These are phyloP conservation scores for Groenewaldozyma tartarivorans DNA, from an alignment of 805 yeast species.

Conservation along the genomic window DNA sequence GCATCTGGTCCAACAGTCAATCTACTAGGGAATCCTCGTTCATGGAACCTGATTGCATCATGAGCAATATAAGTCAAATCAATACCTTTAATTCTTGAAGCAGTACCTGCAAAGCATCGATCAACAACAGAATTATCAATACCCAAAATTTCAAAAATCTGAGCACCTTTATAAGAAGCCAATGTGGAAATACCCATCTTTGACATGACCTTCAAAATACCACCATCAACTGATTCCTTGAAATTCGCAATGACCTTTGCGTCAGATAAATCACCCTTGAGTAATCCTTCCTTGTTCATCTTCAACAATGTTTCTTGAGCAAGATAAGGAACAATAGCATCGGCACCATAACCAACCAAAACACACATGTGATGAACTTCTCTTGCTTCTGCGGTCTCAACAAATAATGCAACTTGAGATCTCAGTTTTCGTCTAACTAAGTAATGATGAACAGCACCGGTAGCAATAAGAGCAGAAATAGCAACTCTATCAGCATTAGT, in stretches of 20 bases:
- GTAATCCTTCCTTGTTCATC: constrained; percentile 71
- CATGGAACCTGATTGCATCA: constrained; percentile 91
- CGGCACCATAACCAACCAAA: constrained; percentile 94
- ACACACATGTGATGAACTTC: constrained; percentile 96
- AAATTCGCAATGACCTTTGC: constrained; percentile 64
- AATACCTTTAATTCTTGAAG: constrained; percentile 91
- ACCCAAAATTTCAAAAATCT: constrained; percentile 94
- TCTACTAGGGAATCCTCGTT: constrained; percentile 80
- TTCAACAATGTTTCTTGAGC: constrained; percentile 82
- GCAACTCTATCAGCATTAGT: constrained; percentile 58
- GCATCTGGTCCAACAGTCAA: constrained; percentile 59
- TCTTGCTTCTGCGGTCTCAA: constrained; percentile 95
- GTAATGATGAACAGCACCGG: constrained; percentile 95
- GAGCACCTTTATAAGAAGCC: constrained; percentile 99
- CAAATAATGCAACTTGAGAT: constrained; percentile 81
- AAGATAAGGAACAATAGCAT: constrained; percentile 88
- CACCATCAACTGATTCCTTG: constrained; percentile 77
- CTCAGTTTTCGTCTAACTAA: constrained; percentile 93
- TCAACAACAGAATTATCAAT: constrained; percentile 92
- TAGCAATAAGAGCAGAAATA: constrained; percentile 81
- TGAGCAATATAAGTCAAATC: constrained; percentile 94
- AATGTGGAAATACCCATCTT: constrained; percentile 98
- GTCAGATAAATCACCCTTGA: constrained; percentile 40
- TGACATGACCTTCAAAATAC: constrained; percentile 94
- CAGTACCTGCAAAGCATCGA: constrained; percentile 94